Evolutionary conservation across 371 early-diverging fungal species (phyloP).

Genomic region (Mortierella sp.): DNA sequence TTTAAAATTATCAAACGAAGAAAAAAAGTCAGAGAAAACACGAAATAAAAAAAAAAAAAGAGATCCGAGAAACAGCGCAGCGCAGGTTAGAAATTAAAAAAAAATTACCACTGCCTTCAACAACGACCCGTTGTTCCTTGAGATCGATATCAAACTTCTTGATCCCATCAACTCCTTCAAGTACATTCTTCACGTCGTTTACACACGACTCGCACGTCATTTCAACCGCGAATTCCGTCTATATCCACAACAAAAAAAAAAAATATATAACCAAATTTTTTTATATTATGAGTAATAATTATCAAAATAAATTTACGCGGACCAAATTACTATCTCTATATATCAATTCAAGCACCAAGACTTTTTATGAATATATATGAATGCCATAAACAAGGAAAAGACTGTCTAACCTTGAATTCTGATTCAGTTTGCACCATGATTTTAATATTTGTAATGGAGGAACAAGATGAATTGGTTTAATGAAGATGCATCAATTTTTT

Average conservation of each 20-base stretch:
- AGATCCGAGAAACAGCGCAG: slow-evolving; percentile 7
- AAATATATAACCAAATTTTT: too few relatives aligned
- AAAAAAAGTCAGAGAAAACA: neutral
- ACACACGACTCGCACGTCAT: slow-evolving; percentile 87
- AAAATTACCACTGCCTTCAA: slow-evolving; percentile 72
- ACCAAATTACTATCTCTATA: too few relatives aligned
- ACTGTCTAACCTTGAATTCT: slow-evolving; percentile 29
- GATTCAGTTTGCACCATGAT: slow-evolving; percentile 35
- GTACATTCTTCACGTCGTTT: slow-evolving; percentile 68
- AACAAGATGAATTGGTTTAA: neutral
- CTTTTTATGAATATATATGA: too few relatives aligned
- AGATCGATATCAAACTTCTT: slow-evolving; percentile 69
- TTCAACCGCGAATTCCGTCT: slow-evolving; percentile 86
- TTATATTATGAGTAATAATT: neutral
- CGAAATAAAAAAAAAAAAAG: neutral
- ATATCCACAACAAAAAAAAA: too few relatives aligned
- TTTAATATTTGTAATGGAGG: slow-evolving; percentile 1
- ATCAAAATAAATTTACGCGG: neutral
- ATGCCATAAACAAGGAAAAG: neutral
- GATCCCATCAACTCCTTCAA: slow-evolving; percentile 66
- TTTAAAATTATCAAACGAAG: neutral
- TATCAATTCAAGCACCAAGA: too few relatives aligned
- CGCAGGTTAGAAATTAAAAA: neutral
- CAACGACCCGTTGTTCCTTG: slow-evolving; percentile 69
- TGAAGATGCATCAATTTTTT: too few relatives aligned